Percentiles rank a stretch among this genome's conserved stretches.
These are phyloP conservation scores for Ophiostoma himal-ulmi DNA, from an alignment of 2,329 filamentous ascomycete species.

Conservation along the genomic window DNA sequence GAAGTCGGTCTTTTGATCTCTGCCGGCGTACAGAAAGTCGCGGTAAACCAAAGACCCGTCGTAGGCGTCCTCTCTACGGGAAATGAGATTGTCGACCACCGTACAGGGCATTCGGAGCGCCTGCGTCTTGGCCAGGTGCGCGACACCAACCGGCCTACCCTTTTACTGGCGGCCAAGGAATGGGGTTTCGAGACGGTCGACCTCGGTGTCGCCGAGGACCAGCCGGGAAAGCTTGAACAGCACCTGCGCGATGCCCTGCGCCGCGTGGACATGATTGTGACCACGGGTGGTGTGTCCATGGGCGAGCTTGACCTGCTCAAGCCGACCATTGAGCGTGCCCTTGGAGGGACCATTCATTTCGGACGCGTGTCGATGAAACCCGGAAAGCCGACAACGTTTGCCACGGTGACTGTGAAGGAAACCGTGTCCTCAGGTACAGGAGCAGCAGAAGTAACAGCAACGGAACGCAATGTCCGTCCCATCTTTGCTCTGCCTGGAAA, in stretches of 20 bases:
- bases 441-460: background rate
- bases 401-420: slow-evolving; percentile 68
- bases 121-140: slow-evolving; percentile 78
- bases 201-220: slow-evolving; percentile 76
- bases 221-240: slow-evolving; percentile 67
- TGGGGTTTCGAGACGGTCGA: slow-evolving; percentile 77
- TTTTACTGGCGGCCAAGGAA: slow-evolving; percentile 69
- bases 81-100: slow-evolving; percentile 80
- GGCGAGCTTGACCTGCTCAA: slow-evolving; percentile 95
- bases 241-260: slow-evolving; percentile 69
- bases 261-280: slow-evolving; percentile 75
- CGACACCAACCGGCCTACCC: slow-evolving; percentile 85
- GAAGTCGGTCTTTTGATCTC: slow-evolving; percentile 87
- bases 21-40: slow-evolving; percentile 66
- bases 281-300: slow-evolving; percentile 94
- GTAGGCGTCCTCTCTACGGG: slow-evolving; percentile 89
- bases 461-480: slow-evolving; percentile 52
- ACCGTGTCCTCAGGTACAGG: slow-evolving; percentile 31
- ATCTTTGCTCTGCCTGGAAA: slow-evolving; percentile 93
- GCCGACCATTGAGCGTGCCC: slow-evolving; percentile 82
- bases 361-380: slow-evolving; percentile 97
- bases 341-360: slow-evolving; percentile 93
- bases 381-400: slow-evolving; percentile 95
- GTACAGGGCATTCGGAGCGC: slow-evolving; percentile 27
- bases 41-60: slow-evolving; percentile 67